Conservation (phyloP, 345 rosid species). For the Nasturtium officinale region DNA sequence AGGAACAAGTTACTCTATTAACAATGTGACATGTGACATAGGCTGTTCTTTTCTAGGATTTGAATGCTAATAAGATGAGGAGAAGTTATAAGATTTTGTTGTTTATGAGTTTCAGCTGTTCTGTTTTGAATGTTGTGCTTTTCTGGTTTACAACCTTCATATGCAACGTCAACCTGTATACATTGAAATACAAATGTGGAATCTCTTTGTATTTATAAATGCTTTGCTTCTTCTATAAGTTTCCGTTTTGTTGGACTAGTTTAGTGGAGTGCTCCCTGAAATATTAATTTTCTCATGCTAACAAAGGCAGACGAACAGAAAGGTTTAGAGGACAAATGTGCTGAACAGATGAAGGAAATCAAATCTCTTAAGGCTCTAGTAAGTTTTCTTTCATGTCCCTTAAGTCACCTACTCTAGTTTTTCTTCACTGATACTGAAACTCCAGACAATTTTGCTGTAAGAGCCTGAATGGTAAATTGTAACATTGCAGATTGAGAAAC, state of each 20-base stretch:
- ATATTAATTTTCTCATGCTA: conserved; percentile 39
- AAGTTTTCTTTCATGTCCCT: conserved; percentile 38
- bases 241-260: conserved; percentile 8
- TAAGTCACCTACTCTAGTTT: conserved; percentile 8
- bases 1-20: background rate
- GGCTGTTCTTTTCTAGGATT: conserved; percentile 10
- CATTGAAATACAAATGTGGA: conserved; percentile 9
- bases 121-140: conserved; percentile 1
- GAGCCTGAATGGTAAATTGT: conserved; percentile 27
- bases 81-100: conserved; percentile 1
- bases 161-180: conserved; percentile 3
- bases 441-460: conserved; percentile 6
- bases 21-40: background rate
- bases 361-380: conserved; percentile 66
- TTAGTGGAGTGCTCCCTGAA: conserved; percentile 23
- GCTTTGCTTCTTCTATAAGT: background rate
- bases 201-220: conserved; percentile 3
- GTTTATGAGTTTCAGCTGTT: conserved; percentile 7
- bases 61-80: conserved; percentile 21
- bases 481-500: conserved; percentile 72
- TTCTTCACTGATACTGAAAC: background rate
- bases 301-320: conserved; percentile 70
- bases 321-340: conserved; percentile 59
- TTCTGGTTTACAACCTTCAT: conserved; percentile 4
- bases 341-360: conserved; percentile 67